These are phyloP conservation scores for Catharanthus roseus DNA, from an alignment of 257 asterid genomes.

Conservation along the genomic window DNA sequence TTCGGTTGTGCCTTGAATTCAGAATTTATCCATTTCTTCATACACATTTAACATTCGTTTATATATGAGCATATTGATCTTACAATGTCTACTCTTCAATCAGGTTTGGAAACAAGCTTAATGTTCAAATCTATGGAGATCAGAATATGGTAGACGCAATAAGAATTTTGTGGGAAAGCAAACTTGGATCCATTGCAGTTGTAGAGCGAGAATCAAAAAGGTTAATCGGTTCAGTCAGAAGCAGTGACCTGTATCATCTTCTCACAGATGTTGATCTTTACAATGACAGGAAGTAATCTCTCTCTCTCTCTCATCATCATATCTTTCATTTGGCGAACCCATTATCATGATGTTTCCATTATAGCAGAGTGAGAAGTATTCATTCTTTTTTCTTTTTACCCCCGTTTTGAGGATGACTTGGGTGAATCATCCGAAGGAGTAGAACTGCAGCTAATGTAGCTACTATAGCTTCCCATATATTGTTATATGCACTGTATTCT, in stretches of 20 bases:
- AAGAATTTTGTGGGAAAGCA: conserved; percentile 14
- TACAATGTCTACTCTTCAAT: not conserved
- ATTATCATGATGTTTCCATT: too few relatives aligned
- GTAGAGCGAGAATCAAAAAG: conserved; percentile 8
- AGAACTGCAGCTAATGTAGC: too few relatives aligned
- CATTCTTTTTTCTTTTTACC: too few relatives aligned
- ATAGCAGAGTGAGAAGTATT: too few relatives aligned
- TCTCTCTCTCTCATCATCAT: not conserved
- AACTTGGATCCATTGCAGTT: conserved; percentile 5
- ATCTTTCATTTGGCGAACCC: too few relatives aligned
- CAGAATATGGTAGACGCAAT: conserved; percentile 13
- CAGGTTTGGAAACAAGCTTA: conserved; percentile 6
- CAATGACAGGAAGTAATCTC: conserved; percentile 13
- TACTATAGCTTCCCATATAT: too few relatives aligned
- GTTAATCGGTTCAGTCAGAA: conserved; percentile 14
- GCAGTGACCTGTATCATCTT: conserved; percentile 13
- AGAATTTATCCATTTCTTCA: not conserved
- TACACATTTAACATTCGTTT: not conserved
- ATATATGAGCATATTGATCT: not conserved
- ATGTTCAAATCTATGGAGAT: conserved; percentile 15
- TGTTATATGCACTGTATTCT: too few relatives aligned
- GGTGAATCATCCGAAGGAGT: too few relatives aligned
- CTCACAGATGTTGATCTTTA: conserved; percentile 10
- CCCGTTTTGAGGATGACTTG: too few relatives aligned
- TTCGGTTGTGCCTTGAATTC: conserved; percentile 9